Base-by-base conservation (phyloP, 306 rosid genomes). In the Trifolium fragiferum region DNA sequence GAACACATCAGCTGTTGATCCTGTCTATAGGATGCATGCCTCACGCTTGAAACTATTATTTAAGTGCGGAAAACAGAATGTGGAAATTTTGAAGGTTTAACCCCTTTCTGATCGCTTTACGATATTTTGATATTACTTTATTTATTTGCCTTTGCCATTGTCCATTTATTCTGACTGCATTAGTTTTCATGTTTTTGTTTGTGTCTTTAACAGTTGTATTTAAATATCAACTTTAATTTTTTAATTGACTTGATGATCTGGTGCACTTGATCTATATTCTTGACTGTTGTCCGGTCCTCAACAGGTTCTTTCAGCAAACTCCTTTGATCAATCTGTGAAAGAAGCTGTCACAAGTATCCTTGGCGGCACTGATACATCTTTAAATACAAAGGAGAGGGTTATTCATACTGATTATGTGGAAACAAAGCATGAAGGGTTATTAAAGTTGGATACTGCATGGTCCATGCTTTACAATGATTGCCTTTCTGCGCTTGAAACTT, bases 11-110 rank as follows among this genome's bases (percentile, higher is more conserved):
- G 98, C 98, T 71, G 97, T 90, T 69, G 98, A 93, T 89, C 89
- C 98, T 59, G 88, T 93, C 81, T 93, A 93, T 86, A 91, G 98
- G 83, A 88, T 93, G 93, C 98, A 93, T 84, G 97, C 96, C 62
- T 93, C 98, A 3, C 98, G 98, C 70, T 81, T 93, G 80, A 93
- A 93, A 90, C 86, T 91, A 50, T 89, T 93, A 40, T 80, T 58
- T 74, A 87, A 78, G 61, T 72, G 85, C 25, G 93, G 91, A 82
- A 88, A 88, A 81, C 88, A 86, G 71, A 87, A 84, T 78, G 79
- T 78, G 81, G 94, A 88, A 70, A 79, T 81, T 84, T 78, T 91
- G 71, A 89, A 93, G 98, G 98, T 93, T 78, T 61, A 16, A 18
- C 55, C 60, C 15, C 66, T 76, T 57, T 84, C 79, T 80, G 78